Conservation (phyloP, 2,329 filamentous ascomycete genomes). For the Penicillium sp. region DNA sequence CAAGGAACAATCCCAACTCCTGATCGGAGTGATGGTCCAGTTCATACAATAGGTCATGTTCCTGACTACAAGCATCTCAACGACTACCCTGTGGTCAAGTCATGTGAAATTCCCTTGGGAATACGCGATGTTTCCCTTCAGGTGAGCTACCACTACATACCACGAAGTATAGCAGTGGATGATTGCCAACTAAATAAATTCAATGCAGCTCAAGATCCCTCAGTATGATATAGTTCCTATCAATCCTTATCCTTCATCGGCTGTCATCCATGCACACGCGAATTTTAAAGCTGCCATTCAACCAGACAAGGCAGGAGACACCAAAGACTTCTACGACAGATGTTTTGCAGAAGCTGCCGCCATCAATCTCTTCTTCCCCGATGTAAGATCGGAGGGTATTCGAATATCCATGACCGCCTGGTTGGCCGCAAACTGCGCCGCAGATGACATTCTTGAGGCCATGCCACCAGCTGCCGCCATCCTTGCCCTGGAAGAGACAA, state of each 20-base stretch:
- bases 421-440: constrained; percentile 3
- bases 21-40: background rate
- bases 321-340: constrained; percentile 4
- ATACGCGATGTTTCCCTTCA: background rate
- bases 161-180: background rate
- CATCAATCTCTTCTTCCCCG: constrained; percentile 3
- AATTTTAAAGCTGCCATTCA: constrained; percentile 2
- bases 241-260: background rate
- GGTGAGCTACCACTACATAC: background rate
- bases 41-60: background rate
- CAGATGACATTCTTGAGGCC: background rate
- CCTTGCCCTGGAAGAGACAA: background rate
- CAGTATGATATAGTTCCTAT: background rate
- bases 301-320: background rate
- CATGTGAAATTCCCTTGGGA: background rate
- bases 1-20: no score
- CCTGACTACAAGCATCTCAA: background rate
- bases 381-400: background rate
- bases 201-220: background rate
- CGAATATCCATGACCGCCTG: constrained; percentile 4
- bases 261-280: background rate
- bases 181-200: background rate
- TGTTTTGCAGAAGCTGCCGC: background rate
- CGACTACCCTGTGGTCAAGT: background rate
- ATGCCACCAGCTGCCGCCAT: background rate